phyloP scores from a whole-genome alignment of 768 basidiomycete species.

The Leccinum longicurvipes region DNA sequence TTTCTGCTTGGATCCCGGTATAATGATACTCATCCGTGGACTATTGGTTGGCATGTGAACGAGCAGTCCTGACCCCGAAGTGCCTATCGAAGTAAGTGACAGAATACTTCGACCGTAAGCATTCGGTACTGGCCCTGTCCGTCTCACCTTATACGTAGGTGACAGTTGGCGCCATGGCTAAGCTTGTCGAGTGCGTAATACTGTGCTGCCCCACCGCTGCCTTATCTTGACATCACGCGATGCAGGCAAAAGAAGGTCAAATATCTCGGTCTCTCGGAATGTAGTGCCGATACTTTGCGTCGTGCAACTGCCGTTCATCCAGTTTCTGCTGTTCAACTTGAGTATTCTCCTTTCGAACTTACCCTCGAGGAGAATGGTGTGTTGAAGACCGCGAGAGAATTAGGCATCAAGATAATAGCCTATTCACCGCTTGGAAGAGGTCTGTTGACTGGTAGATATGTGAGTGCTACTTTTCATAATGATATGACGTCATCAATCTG shows the following conservation, averaged over 20 bases:
- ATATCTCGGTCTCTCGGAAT: constrained; percentile 53
- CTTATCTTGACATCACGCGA: constrained; percentile 12
- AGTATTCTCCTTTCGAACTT: constrained; percentile 49
- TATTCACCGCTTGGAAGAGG: constrained; percentile 55
- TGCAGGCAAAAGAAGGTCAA: constrained; percentile 38
- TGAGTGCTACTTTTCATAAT: constrained; percentile 14
- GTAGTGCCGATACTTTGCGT: constrained; percentile 43
- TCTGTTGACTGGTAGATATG: constrained; percentile 45
- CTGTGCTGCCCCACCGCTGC: not conserved
- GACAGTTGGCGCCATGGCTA: constrained; percentile 48
- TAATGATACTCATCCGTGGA: not conserved
- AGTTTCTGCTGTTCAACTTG: constrained; percentile 47
- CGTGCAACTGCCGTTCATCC: constrained; percentile 51
- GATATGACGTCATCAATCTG: too few relatives aligned
- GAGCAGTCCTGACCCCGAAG: constrained; percentile 37
- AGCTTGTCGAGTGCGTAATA: constrained; percentile 45
- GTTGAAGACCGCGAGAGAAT: constrained; percentile 43
- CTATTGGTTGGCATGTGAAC: not conserved
- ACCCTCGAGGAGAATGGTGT: constrained; percentile 46
- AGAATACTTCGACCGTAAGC: too few relatives aligned
- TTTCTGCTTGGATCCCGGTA: not conserved
- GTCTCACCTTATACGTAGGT: constrained; percentile 15
- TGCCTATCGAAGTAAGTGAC: constrained; percentile 45
- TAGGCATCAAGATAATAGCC: constrained; percentile 47
- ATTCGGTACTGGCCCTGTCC: not conserved